Conservation (phyloP, 179 eudicot genomes). For the Beta macrorhiza region DNA sequence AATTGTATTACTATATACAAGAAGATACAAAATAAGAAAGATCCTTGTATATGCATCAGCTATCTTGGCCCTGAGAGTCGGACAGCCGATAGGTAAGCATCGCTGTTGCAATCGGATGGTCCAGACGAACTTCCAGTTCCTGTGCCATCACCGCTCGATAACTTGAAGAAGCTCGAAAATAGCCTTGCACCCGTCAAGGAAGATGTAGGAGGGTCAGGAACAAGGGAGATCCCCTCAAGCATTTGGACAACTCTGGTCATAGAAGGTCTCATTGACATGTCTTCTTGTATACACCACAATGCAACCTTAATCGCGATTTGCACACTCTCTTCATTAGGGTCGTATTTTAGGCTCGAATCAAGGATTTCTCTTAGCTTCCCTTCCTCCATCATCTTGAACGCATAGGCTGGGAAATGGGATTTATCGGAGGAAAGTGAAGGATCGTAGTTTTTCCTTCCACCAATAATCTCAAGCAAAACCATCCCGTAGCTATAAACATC, state of each 20-base stretch:
- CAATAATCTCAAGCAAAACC: constrained; percentile 81
- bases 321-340: constrained; percentile 57
- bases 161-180: constrained; percentile 51
- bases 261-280: constrained; percentile 62
- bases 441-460: constrained; percentile 72
- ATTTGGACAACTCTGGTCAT: constrained; percentile 81
- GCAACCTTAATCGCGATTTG: constrained; percentile 63
- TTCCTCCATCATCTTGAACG: constrained; percentile 79
- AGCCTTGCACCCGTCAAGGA: constrained; percentile 50
- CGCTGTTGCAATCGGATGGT: constrained; percentile 74
- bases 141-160: constrained; percentile 47
- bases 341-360: constrained; percentile 47
- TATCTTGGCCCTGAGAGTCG: constrained; percentile 78
- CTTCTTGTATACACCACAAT: constrained; percentile 88
- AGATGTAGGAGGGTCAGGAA: constrained; percentile 63
- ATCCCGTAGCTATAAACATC: constrained; percentile 85
- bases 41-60: constrained; percentile 5
- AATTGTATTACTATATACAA: constrained; percentile 1
- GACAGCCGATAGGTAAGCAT: constrained; percentile 59
- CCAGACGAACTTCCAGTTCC: constrained; percentile 68
- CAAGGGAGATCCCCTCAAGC: constrained; percentile 70
- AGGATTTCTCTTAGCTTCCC: constrained; percentile 56
- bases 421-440: constrained; percentile 54
- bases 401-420: constrained; percentile 71
- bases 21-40: neutral